Evolutionary conservation across 2,329 filamentous ascomycete genomes (phyloP), one percentile per base, ranked within the genome.

Genomic region (Elsinoe arachidis): DNA sequence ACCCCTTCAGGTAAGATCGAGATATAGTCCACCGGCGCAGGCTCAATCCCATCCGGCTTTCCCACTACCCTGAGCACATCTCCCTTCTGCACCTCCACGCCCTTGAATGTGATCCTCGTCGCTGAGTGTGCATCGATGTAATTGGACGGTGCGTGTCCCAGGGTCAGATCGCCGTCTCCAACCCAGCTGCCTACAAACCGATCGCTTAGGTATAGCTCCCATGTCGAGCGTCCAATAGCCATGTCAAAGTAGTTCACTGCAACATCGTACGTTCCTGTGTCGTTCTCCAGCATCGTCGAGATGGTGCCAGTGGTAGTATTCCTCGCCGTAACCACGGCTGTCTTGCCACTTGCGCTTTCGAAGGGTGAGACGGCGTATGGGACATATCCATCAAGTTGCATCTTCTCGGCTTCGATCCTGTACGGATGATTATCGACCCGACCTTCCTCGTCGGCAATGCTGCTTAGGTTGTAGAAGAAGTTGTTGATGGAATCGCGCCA

Each of bases 401-500:
- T 87, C 55, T 70, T 72, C 69, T 88, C 85, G 1, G 84, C 84
- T 72, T 88, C 85, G 46, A 88, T 78, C n/a, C 85, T 79, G 69
- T 79, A 84, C 0, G 79, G 78, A 67, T 88, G 80, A 59, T 81
- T 73, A 1, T 78, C 76, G 0, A 87, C 84, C 9, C 85, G 77
- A 1, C 73, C 73, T 0, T 63, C 63, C 17, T 76, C 71, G 61
- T 88, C 85, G 0, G 78, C 66, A 43, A 88, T 86, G 2, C 77
- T 73, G 0, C 82, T 84, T 37, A 81, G 69, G 65, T 81, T 83
- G 65, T 74, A 64, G 69, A 86, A 88, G 70, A 85, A 88, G 57
- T 81, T 73, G 63, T 73, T 80, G 70, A 88, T 81, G 0, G 81
- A 76, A 64, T 88, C 85, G 12, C 85, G 77, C 85, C 86, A 89